Evolutionary conservation across 2,329 filamentous ascomycete genomes (phyloP), one percentile per base, ranked within the genome.

Genomic region (Aspergillus ibericus): DNA sequence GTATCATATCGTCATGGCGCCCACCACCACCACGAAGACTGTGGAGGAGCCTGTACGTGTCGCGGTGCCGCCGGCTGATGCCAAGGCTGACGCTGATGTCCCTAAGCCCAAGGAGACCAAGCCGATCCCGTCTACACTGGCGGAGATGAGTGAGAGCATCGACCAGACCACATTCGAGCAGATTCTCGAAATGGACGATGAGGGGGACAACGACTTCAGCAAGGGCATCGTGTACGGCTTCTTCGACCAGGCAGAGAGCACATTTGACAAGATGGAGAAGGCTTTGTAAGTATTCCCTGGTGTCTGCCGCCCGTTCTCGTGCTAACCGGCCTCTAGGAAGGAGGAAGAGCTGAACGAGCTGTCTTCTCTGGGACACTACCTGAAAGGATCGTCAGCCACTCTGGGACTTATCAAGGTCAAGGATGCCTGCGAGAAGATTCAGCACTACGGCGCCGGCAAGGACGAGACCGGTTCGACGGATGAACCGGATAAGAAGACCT

Each of bases 161-260:
- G 93, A 98, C 75, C 79, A 82, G 61, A 74, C 77, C 56, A 96
- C 92, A 57, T 99, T 99, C 70, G 87, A 88, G 69, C 95, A 98
- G 81, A 98, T 99, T 74, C 85, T 98, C 63, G 95, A 98, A 77
- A 97, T 99, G 93, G 95, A 99, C 75, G 95, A 98, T 64, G 90
- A 91, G 64, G 89, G 93, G 10, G 90, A 93, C 63, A 84, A 88
- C 68, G 92, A 96, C 50, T 98, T 98, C 82, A 96, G 90, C 78
- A 85, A 83, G 68, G 88, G 89, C 60, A 93, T 99, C 65, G 93
- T 98, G 50, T 89, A 87, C 72, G 91, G 92, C 61, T 99, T 96
- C 81, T 96, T 98, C 67, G 88, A 92, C 16, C 95, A 99, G 79
- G 93, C 92, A 36, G 85, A 92, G 66, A 83, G 85, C 66, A 98